Evolutionary conservation across 2,329 filamentous ascomycete genomes (phyloP).

Genomic region (Botrytis porri): DNA sequence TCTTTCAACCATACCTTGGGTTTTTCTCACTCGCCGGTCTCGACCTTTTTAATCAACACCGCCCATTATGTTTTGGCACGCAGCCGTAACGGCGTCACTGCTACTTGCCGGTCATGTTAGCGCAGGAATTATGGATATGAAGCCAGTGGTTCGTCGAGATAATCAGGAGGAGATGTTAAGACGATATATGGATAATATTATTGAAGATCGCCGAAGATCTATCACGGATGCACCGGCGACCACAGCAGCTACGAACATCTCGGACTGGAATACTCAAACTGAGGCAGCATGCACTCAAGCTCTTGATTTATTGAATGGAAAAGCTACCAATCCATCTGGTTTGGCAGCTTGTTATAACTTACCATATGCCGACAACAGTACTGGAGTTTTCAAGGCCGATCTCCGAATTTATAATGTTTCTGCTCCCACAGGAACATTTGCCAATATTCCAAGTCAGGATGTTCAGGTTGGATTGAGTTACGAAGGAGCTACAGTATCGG

Average conservation of each 20-base stretch:
- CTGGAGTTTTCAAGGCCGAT: slow-evolving; percentile 73
- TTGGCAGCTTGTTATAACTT: slow-evolving; percentile 82
- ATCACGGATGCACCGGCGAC: not conserved
- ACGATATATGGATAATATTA: slow-evolving; percentile 35
- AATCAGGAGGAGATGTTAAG: slow-evolving; percentile 31
- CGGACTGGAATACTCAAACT: slow-evolving; percentile 55
- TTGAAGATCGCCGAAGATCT: slow-evolving; percentile 26
- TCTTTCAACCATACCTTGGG: slow-evolving; percentile 1
- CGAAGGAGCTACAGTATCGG: slow-evolving; percentile 51
- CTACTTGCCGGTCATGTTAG: slow-evolving; percentile 34
- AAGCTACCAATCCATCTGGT: slow-evolving; percentile 69
- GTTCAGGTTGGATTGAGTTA: slow-evolving; percentile 56
- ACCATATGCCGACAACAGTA: slow-evolving; percentile 62
- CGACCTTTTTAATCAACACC: slow-evolving; percentile 10
- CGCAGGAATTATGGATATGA: slow-evolving; percentile 27
- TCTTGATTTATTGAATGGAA: slow-evolving; percentile 51
- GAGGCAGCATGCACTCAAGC: slow-evolving; percentile 56
- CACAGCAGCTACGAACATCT: slow-evolving; percentile 36
- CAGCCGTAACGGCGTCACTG: slow-evolving; percentile 27
- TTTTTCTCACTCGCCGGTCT: slow-evolving; percentile 11
- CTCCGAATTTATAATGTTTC: slow-evolving; percentile 70
- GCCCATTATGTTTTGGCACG: slow-evolving; percentile 29
- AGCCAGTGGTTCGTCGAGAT: slow-evolving; percentile 10
- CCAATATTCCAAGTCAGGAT: slow-evolving; percentile 49
- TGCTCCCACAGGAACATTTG: slow-evolving; percentile 52